Percentiles rank a stretch among this genome's conserved stretches.
These are phyloP conservation scores for Aspergillus carlsbadensis DNA, from an alignment of 495 filamentous ascomycete species.

Conservation along the genomic window DNA sequence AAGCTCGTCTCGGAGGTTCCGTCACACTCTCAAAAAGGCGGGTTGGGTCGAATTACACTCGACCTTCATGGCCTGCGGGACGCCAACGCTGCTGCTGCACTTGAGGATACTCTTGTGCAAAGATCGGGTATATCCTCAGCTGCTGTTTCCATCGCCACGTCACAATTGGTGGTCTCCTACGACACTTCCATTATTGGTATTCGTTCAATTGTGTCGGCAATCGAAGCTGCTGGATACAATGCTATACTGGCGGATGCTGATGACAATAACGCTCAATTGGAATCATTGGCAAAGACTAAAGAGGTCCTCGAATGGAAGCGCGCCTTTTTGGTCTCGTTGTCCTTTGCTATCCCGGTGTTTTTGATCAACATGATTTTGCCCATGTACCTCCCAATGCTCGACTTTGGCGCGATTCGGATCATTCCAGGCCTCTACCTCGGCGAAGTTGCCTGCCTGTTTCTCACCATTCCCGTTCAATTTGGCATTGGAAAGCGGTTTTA, in stretches of 20 bases:
- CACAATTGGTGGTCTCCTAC: conserved; percentile 68
- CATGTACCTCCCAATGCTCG: conserved; percentile 68
- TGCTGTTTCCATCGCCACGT: conserved; percentile 65
- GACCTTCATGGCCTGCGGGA: conserved; percentile 81
- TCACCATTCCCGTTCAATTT: conserved; percentile 95
- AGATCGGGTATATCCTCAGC: conserved; percentile 71
- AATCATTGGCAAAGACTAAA: conserved; percentile 92
- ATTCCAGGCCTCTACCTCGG: conserved; percentile 80
- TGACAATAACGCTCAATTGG: conserved; percentile 94
- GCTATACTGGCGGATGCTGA: conserved; percentile 86
- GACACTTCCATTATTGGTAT: conserved; percentile 70
- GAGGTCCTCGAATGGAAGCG: conserved; percentile 91
- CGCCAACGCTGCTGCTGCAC: conserved; percentile 61
- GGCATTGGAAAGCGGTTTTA: conserved; percentile 95
- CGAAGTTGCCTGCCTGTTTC: conserved; percentile 74
- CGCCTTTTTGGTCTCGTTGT: conserved; percentile 70
- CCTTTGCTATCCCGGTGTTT: conserved; percentile 90
- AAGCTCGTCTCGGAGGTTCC: conserved; percentile 58
- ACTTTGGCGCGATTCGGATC: conserved; percentile 68
- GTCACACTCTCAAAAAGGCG: conserved; percentile 25
- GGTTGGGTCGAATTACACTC: conserved; percentile 59
- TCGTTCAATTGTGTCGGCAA: conserved; percentile 74
- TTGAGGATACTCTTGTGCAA: conserved; percentile 67
- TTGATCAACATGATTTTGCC: conserved; percentile 89
- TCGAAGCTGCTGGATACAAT: conserved; percentile 80